Percentiles rank a stretch among this genome's conserved stretches.
phyloP scores from a whole-genome alignment of 225 moss, liverwort and hornwort genomes.

The Thuidium tamariscinum region DNA sequence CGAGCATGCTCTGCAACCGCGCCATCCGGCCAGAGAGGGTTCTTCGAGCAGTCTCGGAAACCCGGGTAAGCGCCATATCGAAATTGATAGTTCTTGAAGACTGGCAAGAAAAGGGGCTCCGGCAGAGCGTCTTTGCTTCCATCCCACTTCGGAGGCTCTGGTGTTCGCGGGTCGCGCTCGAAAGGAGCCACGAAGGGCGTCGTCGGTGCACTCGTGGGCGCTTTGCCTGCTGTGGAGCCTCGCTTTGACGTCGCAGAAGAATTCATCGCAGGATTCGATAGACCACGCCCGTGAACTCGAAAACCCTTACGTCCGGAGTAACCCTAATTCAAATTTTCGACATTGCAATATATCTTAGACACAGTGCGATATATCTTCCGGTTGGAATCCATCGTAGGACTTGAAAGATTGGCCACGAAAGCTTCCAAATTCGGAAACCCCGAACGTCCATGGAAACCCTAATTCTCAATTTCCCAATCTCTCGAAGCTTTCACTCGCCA shows the following conservation, averaged over 20 bases:
- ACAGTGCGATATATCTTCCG: background rate
- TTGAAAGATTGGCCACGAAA: background rate
- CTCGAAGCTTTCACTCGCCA: background rate
- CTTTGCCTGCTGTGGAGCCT: background rate
- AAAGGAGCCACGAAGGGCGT: background rate
- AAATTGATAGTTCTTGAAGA: constrained; percentile 27
- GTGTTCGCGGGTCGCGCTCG: background rate
- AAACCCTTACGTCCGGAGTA: background rate
- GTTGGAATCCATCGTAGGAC: background rate
- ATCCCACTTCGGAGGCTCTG: background rate
- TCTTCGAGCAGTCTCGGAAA: constrained; percentile 10
- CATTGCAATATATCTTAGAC: background rate
- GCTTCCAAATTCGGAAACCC: background rate
- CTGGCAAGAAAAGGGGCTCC: background rate
- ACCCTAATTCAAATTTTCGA: background rate
- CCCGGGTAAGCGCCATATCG: constrained; percentile 33
- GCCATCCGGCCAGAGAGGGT: constrained; percentile 19
- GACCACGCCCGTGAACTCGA: background rate
- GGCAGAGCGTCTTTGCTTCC: background rate
- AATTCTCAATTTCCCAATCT: background rate
- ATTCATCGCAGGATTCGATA: background rate
- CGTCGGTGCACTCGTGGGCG: background rate
- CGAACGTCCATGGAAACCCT: background rate
- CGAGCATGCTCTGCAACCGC: constrained; percentile 5
- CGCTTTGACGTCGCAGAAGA: background rate